These are phyloP conservation scores for Podila clonocystis DNA, from an alignment of 192 early-diverging fungal species.

Conservation along the genomic window DNA sequence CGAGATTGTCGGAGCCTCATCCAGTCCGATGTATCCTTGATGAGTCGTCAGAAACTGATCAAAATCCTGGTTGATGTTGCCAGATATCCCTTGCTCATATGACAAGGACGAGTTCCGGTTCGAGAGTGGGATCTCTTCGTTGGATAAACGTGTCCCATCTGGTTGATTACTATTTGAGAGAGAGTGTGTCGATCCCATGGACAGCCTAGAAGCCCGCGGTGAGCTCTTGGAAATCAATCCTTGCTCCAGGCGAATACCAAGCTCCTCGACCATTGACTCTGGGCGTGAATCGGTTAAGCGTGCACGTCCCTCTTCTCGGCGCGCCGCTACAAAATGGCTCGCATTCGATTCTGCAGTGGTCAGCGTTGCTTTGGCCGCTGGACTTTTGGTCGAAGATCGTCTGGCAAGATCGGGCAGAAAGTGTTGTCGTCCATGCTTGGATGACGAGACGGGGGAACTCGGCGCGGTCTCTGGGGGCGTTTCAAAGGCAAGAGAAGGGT, in stretches of 20 bases:
- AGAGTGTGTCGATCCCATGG: neutral
- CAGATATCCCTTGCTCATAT: neutral
- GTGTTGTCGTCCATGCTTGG: conserved; percentile 8
- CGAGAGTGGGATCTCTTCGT: neutral
- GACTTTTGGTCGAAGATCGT: conserved; percentile 33
- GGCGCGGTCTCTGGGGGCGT: conserved; percentile 45
- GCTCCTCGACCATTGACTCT: neutral
- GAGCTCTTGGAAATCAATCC: neutral
- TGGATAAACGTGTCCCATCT: neutral
- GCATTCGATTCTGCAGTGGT: conserved; percentile 31
- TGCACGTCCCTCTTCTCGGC: neutral
- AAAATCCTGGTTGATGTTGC: neutral
- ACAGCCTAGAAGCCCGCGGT: neutral
- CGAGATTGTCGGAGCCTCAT: neutral
- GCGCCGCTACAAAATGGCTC: conserved; percentile 33
- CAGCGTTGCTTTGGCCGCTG: conserved; percentile 24
- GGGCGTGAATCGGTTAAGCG: neutral
- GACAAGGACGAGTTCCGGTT: neutral
- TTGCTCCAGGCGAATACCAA: neutral
- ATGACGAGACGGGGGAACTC: conserved; percentile 12
- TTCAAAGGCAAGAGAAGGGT: conserved; percentile 16
- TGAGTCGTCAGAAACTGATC: conserved; percentile 12
- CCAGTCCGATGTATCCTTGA: neutral
- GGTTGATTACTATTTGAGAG: neutral
- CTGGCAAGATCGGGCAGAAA: conserved; percentile 32